These are phyloP conservation scores for Fusarium incarnatum DNA, from an alignment of 2,329 filamentous ascomycete genomes.

Conservation along the genomic window DNA sequence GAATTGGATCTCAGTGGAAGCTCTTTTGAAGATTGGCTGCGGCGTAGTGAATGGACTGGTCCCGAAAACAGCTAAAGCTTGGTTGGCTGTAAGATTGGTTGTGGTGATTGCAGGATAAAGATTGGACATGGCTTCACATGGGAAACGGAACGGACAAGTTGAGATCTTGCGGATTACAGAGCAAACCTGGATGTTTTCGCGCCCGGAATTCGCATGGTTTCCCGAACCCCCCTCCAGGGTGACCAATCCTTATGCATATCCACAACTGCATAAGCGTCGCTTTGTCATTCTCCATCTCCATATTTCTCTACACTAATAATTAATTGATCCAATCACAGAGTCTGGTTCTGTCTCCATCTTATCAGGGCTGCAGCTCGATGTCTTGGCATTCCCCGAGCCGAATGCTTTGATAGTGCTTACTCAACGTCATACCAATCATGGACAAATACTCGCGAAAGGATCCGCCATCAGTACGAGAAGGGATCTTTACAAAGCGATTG, in stretches of 20 bases:
- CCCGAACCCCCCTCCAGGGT: constrained; percentile 7
- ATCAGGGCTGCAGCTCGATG: constrained; percentile 19
- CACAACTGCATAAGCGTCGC: not conserved
- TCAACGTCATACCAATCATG: not conserved
- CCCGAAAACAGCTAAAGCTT: not conserved
- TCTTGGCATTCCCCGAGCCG: constrained; percentile 45
- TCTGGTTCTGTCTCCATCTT: not conserved
- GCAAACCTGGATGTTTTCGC: no score
- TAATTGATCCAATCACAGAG: not conserved
- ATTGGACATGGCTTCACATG: no score
- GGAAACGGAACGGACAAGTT: no score
- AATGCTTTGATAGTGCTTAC: constrained; percentile 16
- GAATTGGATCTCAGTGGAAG: not conserved
- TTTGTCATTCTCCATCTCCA: constrained; percentile 23
- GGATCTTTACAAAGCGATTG: no score
- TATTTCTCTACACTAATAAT: not conserved
- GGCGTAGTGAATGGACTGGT: not conserved
- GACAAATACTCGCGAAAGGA: not conserved
- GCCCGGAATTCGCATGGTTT: constrained; percentile 15
- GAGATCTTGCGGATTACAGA: not conserved
- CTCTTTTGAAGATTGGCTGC: not conserved
- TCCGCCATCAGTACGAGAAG: not conserved
- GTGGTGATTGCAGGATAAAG: no score
- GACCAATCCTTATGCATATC: constrained; percentile 16
- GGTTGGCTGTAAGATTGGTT: no score